Base-by-base conservation (phyloP, 1,139 yeast species). In the Hanseniaspora sp. region DNA sequence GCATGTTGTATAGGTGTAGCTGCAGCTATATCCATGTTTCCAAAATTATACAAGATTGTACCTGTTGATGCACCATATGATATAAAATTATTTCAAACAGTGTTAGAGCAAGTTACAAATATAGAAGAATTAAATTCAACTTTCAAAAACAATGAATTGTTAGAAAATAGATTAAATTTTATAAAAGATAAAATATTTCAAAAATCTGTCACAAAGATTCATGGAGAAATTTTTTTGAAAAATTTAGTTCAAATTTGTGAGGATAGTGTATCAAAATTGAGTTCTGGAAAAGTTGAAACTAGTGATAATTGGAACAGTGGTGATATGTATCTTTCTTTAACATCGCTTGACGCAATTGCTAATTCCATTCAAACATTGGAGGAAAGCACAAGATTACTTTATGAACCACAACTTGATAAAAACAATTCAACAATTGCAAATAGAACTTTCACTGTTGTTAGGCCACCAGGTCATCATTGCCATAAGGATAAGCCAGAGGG, bases 381-480 rank as follows among this genome's bases (percentile, higher is more conserved):
- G 66, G 73, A 78, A 0, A 90, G 86, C 1, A 73, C 86, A 1
- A 95, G 86, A 64, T 70, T 74, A 1, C 69, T 80, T 12, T 80
- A 73, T 59, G 65, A 62, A 11, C 64, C 67, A 2, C 64, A 1
- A 60, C 64, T 8, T 55, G 54, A 41, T 67, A 61, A 49, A 64
- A 61, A 55, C 29, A 39, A 39, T 13, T 9, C 7, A 9, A 29
- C 46, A 9, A 39, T 44, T 31, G 77, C 79, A 57, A 76, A 74
- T 59, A 73, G 83, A 56, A 83, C 83, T 2, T 85, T 85, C 68
- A 82, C 82, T 0, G 79, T 81, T 3, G 77, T 86, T 47, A 72
- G 95, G 55, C 95, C 95, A 1, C 95, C 95, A 0, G 95, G 95
- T 1, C 95, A 86, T 64, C 95, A 86, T 65, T 83, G 88, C n/a